Conservation (phyloP, 2,329 filamentous ascomycete genomes). For the Cladophialophora chaetospira region DNA sequence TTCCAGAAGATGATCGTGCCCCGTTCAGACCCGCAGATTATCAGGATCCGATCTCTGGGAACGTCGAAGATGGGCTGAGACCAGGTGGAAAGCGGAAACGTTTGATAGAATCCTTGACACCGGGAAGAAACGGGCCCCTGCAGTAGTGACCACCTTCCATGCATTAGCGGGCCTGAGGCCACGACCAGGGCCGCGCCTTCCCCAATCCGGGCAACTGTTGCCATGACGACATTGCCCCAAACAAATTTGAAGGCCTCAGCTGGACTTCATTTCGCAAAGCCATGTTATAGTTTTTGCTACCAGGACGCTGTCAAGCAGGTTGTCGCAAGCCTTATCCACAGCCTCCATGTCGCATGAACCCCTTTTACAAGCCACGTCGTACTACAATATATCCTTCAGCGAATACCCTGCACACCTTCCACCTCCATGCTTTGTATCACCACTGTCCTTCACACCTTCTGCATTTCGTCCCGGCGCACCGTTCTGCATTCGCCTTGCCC, state of each 20-base stretch:
- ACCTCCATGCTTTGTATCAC: constrained; percentile 15
- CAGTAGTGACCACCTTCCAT: constrained; percentile 11
- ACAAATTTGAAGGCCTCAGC: background rate
- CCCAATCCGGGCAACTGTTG: background rate
- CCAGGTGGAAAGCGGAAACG: too few species aligned
- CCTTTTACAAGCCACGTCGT: constrained; percentile 4
- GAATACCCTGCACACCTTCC: background rate
- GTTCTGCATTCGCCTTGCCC: constrained; percentile 7
- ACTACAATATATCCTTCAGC: constrained; percentile 11
- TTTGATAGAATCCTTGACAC: background rate
- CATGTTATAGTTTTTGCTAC: background rate
- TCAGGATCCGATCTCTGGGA: too few species aligned
- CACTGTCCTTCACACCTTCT: background rate
- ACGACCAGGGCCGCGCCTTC: background rate
- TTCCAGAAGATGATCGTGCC: background rate
- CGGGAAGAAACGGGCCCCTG: constrained; percentile 14
- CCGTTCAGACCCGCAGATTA: too few species aligned
- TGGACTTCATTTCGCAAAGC: background rate
- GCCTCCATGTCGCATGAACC: background rate
- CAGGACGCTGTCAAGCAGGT: background rate
- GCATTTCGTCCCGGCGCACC: constrained; percentile 12
- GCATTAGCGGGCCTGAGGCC: constrained; percentile 3
- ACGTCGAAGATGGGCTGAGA: too few species aligned
- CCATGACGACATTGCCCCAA: constrained; percentile 1
- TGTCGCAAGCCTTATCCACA: constrained; percentile 1